These are phyloP conservation scores for Ceratocystis colombiana DNA, from an alignment of 2,329 filamentous ascomycete genomes.

Conservation along the genomic window DNA sequence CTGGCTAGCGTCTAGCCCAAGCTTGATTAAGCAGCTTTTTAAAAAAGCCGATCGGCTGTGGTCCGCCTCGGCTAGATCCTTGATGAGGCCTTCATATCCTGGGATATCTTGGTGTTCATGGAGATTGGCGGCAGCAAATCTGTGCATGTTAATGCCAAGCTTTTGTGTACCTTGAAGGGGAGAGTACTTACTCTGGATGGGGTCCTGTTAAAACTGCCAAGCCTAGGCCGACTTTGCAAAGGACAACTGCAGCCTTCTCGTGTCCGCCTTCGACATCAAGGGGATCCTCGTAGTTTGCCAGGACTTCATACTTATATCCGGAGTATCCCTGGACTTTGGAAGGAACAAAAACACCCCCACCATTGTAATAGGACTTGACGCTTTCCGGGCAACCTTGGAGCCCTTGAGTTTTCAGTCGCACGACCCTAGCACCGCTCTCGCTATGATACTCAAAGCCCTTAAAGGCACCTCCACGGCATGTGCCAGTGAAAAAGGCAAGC, in stretches of 20 bases:
- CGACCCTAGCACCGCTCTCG: conserved; percentile 70
- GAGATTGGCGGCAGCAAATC: conserved; percentile 74
- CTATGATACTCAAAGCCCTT: conserved; percentile 82
- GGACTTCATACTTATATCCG: conserved; percentile 53
- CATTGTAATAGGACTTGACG: conserved; percentile 82
- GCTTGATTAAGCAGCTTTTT: conserved; percentile 65
- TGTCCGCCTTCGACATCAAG: conserved; percentile 66
- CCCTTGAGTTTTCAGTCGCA: conserved; percentile 54
- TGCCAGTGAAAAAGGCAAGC: conserved; percentile 77
- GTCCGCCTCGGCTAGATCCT: conserved; percentile 58
- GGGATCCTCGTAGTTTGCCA: conserved; percentile 68
- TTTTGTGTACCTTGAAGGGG: not conserved
- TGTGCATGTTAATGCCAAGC: conserved; percentile 33
- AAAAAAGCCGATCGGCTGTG: conserved; percentile 61
- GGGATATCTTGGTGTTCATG: conserved; percentile 55
- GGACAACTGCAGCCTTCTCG: conserved; percentile 68
- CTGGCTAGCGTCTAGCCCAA: conserved; percentile 69
- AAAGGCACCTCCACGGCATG: conserved; percentile 77
- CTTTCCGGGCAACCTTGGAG: conserved; percentile 45
- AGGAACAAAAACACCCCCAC: conserved; percentile 86
- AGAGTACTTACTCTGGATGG: conserved; percentile 65
- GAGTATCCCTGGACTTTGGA: conserved; percentile 36
- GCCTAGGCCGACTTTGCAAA: conserved; percentile 73
- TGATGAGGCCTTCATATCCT: conserved; percentile 60
- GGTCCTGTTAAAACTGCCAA: conserved; percentile 71